Base-by-base conservation (phyloP, 768 basidiomycete genomes). In the Dendrothele bispora region DNA sequence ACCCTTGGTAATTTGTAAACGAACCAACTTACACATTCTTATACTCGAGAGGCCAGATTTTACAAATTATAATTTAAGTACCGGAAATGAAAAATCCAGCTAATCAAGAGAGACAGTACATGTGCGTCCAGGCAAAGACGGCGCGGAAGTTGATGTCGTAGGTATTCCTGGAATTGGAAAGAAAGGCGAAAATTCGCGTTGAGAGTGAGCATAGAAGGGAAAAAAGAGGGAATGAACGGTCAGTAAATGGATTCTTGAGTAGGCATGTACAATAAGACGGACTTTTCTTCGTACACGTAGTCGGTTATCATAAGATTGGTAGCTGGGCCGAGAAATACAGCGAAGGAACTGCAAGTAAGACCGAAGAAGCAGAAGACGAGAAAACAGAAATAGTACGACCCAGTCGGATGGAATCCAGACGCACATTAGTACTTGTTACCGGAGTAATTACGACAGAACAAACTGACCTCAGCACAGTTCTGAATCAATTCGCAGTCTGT, bases 141-240 rank as follows among this genome's bases (percentile, higher is more conserved):
- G 50, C 50, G 7, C 50, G 50, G 27, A 30, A 51, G 48, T 51
- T 10, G 37, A 50, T 3, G 24, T 48, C 50, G 15, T 38, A 21
- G 35, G 4, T 21, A 27, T 32, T 10, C 30, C 30, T 32, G n/a
- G 30, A n/a, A n/a, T n/a, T n/a, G n/a, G n/a, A n/a, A n/a, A n/a
- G n/a, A n/a, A n/a, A n/a, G n/a, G n/a, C n/a, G n/a, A n/a, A n/a
- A n/a, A n/a, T n/a, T n/a, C n/a, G n/a, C n/a, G n/a, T n/a, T n/a
- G n/a, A n/a, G n/a, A n/a, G n/a, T n/a, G n/a, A n/a, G n/a, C n/a
- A n/a, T n/a, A n/a, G n/a, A n/a, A n/a, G n/a, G n/a, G n/a, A n/a
- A n/a, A n/a, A n/a, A n/a, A n/a, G n/a, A n/a, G n/a, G n/a, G n/a
- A n/a, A n/a, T n/a, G n/a, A n/a, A n/a, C n/a, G n/a, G n/a, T 48